Evolutionary conservation across 495 filamentous ascomycete genomes (phyloP).

Genomic region (Terfezia claveryi): DNA sequence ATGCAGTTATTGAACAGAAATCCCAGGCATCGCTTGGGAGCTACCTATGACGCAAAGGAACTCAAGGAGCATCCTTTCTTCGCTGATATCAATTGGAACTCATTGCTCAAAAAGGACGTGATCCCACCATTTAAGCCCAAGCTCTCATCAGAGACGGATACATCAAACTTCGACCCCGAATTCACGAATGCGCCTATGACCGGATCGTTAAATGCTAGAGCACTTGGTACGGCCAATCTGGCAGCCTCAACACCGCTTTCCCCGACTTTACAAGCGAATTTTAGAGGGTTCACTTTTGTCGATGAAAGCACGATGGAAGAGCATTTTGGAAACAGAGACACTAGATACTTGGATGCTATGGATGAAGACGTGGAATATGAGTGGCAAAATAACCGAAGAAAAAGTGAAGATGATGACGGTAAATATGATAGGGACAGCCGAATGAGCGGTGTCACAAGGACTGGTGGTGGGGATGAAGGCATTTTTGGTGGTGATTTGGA

Average conservation of each 20-base stretch:
- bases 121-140: conserved; percentile 98
- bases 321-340: conserved; percentile 44
- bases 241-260: conserved; percentile 74
- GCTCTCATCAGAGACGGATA: conserved; percentile 81
- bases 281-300: conserved; percentile 94
- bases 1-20: conserved; percentile 65
- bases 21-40: conserved; percentile 82
- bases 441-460: conserved; percentile 5
- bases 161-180: conserved; percentile 94
- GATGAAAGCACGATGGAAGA: conserved; percentile 92
- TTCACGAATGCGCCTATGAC: conserved; percentile 85
- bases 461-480: conserved; percentile 14
- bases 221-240: conserved; percentile 51
- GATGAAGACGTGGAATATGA: conserved; percentile 47
- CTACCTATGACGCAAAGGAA: conserved; percentile 78
- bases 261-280: conserved; percentile 90
- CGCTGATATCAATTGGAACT: conserved; percentile 76
- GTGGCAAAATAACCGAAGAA: conserved; percentile 20
- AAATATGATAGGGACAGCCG: not conserved
- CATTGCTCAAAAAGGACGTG: conserved; percentile 65
- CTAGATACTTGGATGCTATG: conserved; percentile 32
- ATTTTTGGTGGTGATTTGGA: conserved; percentile 14
- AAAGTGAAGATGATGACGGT: not conserved
- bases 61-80: conserved; percentile 92
- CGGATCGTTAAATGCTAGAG: conserved; percentile 69